Evolutionary conservation across 345 rosid species (phyloP).

Genomic region (Physaria fendleri): DNA sequence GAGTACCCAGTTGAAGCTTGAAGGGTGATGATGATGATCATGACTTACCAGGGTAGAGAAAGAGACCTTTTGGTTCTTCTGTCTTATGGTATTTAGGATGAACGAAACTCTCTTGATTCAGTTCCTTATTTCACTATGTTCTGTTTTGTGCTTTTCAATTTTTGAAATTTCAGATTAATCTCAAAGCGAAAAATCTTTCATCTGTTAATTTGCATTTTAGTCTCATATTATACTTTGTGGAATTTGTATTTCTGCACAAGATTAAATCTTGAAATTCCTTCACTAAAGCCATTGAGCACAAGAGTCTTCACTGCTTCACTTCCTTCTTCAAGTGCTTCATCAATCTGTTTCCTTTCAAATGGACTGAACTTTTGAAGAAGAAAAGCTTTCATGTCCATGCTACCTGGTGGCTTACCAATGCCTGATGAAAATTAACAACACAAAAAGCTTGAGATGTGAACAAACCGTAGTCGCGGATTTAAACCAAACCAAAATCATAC

Average conservation of each 20-base stretch:
- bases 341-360: constrained; percentile 62
- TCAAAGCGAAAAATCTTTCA: neutral
- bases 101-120: constrained; percentile 22
- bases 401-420: constrained; percentile 85
- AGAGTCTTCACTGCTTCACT: constrained; percentile 57
- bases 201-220: neutral
- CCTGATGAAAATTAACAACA: constrained; percentile 37
- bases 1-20: constrained; percentile 72
- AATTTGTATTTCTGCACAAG: constrained; percentile 69
- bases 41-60: constrained; percentile 18
- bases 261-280: constrained; percentile 57
- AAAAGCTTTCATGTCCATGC: constrained; percentile 89
- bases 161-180: neutral
- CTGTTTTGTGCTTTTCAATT: constrained; percentile 11
- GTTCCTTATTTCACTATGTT: constrained; percentile 25
- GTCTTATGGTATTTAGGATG: constrained; percentile 29
- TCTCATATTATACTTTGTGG: constrained; percentile 40
- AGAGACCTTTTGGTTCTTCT: constrained; percentile 13
- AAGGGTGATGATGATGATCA: constrained; percentile 20
- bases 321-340: constrained; percentile 61
- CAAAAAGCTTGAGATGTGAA: neutral
- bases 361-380: constrained; percentile 80
- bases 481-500: constrained; percentile 25
- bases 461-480: neutral
- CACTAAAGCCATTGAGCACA: constrained; percentile 53